Evolutionary conservation across 1,139 yeast species (phyloP).

Genomic region (Pichia sp.): DNA sequence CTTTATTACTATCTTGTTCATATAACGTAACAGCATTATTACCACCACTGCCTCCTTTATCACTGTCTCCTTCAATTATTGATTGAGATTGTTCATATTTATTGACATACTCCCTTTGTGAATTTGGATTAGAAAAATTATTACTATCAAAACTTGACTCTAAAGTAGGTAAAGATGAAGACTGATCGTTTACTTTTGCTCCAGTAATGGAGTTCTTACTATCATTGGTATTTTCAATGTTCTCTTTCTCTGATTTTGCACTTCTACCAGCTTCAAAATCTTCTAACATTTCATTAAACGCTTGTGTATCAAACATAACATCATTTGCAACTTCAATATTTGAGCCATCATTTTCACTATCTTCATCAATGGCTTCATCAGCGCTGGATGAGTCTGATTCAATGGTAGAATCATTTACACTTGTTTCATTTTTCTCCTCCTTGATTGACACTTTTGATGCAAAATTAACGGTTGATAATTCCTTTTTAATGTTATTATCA

Average conservation of each 20-base stretch:
- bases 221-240: not conserved
- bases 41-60: not conserved
- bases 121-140: not conserved
- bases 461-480: too few species aligned
- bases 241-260: not conserved
- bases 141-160: not conserved
- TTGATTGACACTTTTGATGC: too few species aligned
- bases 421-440: not conserved
- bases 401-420: not conserved
- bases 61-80: not conserved
- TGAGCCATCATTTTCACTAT: not conserved
- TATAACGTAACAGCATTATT: not conserved
- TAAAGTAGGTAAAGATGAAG: not conserved
- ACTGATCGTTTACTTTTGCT: not conserved
- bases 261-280: not conserved
- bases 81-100: not conserved
- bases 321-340: not conserved
- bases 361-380: not conserved
- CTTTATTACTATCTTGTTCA: not conserved
- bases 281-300: not conserved
- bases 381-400: not conserved
- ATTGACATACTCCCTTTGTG: too few species aligned
- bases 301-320: not conserved
- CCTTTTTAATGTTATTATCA: too few species aligned
- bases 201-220: not conserved